Percentiles rank a stretch among this genome's conserved stretches.
These are phyloP conservation scores for Cordyceps fumosorosea DNA, from an alignment of 2,329 filamentous ascomycete genomes.

Conservation along the genomic window DNA sequence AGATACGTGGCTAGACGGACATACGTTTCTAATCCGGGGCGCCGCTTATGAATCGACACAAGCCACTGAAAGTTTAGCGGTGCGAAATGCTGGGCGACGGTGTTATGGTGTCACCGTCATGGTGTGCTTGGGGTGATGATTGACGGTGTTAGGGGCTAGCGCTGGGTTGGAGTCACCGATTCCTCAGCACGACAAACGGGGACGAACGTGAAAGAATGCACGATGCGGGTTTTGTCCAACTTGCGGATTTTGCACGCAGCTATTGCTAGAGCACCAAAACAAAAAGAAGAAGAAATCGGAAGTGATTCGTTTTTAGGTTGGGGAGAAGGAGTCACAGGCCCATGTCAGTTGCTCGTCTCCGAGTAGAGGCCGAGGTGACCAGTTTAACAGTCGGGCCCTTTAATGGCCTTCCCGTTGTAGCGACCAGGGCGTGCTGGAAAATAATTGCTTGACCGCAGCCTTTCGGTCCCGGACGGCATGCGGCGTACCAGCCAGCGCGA, in stretches of 20 bases:
- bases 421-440: neutral
- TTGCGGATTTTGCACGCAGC: no score
- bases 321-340: neutral
- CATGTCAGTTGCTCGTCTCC: neutral
- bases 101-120: neutral
- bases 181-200: neutral
- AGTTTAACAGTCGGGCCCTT: neutral
- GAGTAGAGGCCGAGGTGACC: neutral
- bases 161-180: neutral
- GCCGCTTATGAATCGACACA: conserved; percentile 5
- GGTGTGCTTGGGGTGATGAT: neutral
- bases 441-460: no score
- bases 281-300: no score
- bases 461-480: neutral
- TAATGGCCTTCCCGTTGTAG: neutral
- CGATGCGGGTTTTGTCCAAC: neutral
- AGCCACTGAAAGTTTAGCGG: neutral
- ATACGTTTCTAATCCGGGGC: conserved; percentile 8
- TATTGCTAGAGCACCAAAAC: no score
- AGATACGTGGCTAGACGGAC: neutral
- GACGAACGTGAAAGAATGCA: neutral
- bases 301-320: neutral
- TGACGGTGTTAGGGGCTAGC: conserved; percentile 4
- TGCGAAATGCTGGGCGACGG: neutral
- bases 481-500: neutral